Evolutionary conservation across 2,329 filamentous ascomycete genomes (phyloP), one percentile per base, ranked within the genome.

Genomic region (Cadophora sp.): DNA sequence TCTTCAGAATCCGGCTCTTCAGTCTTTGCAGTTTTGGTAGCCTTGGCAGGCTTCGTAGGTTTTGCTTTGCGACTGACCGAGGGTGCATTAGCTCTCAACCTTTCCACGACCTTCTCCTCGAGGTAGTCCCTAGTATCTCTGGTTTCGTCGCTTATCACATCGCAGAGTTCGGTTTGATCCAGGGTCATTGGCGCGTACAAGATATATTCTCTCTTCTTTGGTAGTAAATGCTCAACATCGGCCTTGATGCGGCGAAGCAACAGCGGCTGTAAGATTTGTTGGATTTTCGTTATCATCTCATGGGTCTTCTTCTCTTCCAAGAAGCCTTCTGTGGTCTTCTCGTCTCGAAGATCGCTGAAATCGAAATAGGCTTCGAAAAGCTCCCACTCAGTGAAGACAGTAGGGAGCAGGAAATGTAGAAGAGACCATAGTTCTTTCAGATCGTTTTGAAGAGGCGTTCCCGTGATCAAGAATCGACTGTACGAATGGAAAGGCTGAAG

Each of bases 361-460:
- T 99, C 95, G 71, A 99, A 99, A 94, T 95, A 98, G 1, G 89
- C 89, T 76, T 97, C 93, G 68, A 99, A 99, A 0, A 92, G 93
- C 58, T 97, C 93, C 79, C 97, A 90, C 74, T 97, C 92, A 56
- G 94, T 93, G 74, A 99, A 99, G 37, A 97, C 94, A 48, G 92
- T 92, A 0, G 95, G 96, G 59, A 98, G 86, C 0, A 99, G 83
- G 75, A 99, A 99, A 76, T 99, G 94, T 0, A 99, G 85, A 0
- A 99, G 80, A 0, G 95, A 97, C 96, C 96, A 99, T 0, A 99
- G 81, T 76, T 99, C 96, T 14, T 93, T 91, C 0, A 99, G 85
- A 70, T 98, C 98, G 79, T 99, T 99, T 73, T 99, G 96, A 0
- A 99, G 81, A 0, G 96, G 96, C 0, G 96, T 99, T 9, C 96